These are phyloP conservation scores for Salicornia ramosissima DNA, from an alignment of 148 eudicot genomes.

Conservation along the genomic window DNA sequence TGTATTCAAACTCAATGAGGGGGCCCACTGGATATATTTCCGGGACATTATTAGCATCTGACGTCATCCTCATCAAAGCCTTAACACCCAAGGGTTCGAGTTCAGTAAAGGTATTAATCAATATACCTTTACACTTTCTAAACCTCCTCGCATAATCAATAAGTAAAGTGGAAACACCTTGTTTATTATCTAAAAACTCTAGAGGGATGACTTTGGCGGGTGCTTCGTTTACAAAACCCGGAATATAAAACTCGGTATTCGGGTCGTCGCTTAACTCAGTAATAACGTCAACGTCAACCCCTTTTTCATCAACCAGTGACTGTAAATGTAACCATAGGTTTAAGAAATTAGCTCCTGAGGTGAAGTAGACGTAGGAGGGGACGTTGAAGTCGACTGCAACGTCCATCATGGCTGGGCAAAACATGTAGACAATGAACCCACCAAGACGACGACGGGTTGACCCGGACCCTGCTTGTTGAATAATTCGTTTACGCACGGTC, in stretches of 20 bases:
- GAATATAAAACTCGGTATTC: no score
- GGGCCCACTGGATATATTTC: slow-evolving; percentile 47
- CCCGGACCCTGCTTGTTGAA: no score
- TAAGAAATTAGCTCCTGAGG: slow-evolving; percentile 30
- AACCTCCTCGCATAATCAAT: no score
- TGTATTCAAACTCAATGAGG: slow-evolving; percentile 19
- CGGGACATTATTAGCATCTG: slow-evolving; percentile 15
- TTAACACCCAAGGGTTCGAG: slow-evolving; percentile 27
- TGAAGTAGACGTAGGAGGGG: slow-evolving; percentile 27
- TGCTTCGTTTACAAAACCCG: no score
- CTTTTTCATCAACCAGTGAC: slow-evolving; percentile 1
- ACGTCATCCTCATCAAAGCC: slow-evolving; percentile 5
- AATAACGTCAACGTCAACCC: background rate
- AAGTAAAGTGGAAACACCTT: no score
- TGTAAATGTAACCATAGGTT: slow-evolving; percentile 24
- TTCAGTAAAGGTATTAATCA: slow-evolving; percentile 24
- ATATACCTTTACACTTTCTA: background rate
- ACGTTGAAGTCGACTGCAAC: background rate
- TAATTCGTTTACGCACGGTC: background rate
- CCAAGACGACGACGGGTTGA: no score
- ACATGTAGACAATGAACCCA: slow-evolving; percentile 2
- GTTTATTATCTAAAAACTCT: no score
- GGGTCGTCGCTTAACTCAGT: background rate
- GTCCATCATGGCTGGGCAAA: slow-evolving; percentile 1
- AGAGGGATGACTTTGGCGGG: no score